Base-by-base conservation (phyloP, 805 yeast species). In the Lachancea mirantina region DNA sequence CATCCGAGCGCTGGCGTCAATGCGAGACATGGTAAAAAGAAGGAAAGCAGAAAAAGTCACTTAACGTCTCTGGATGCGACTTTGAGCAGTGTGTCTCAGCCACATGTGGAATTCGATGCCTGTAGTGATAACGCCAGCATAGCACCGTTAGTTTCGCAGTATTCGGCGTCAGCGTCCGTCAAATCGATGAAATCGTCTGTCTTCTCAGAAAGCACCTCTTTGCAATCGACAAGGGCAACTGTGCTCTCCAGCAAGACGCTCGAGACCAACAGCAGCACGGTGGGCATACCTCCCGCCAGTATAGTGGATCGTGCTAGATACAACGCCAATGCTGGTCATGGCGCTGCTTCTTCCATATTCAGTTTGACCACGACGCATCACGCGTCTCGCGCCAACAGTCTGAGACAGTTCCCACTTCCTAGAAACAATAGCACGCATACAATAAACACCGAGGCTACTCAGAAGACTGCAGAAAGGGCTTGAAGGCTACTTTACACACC, bases 231-330 rank as follows among this genome's bases (percentile, higher is more conserved):
- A 8, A 53, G 55, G 24, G 58, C 57, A 0, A 62, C 67, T 0
- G 43, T 59, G 3, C 28, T 47, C 4, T 61, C 66, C 3, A 53
- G 52, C 8, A 52, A 57, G 34, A 61, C 62, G 16, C 49, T 64
- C 6, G 67, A 70, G 23, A 68, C 80, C 3, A 78, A 75, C 42
- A 73, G 83, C 14, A 73, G 81, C 31, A 74, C 81, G 0, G 64
- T 75, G 17, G 84, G 84, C 0, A 78, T 79, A 11, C 75, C 85
- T 1, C 85, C 87, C 0, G 80, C 83, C n/a, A 73, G 81, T 42
- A 75, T 78, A 7, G 59, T 76, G 59, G 84, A 76, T 42, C 59
- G 79, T 32, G 57, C 72, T 6, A 49, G 63, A 19, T 50, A 55
- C 11, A 36, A 46, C 18, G 40, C 41, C 16, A 23, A 17, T 6